A percentile compares a stretch with the other conserved stretches of the same genome.
Evolutionary conservation across 495 filamentous ascomycete genomes (phyloP).

Genomic region (Niebla homalea): DNA sequence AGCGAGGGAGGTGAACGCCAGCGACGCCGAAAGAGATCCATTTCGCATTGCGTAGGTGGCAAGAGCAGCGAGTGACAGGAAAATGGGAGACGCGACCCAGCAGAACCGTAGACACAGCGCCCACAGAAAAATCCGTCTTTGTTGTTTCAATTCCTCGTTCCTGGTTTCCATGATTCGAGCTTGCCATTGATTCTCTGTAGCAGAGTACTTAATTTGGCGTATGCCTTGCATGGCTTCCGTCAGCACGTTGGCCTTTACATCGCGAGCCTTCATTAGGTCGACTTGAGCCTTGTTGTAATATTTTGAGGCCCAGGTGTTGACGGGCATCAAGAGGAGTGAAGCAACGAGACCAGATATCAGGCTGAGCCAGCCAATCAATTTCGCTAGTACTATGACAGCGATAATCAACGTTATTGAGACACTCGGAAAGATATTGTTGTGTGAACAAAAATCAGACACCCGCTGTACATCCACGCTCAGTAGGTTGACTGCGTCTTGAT

Average conservation of each 20-base stretch:
- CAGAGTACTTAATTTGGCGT: conserved; percentile 26
- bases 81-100: conserved; percentile 11
- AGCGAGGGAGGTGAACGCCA: conserved; percentile 22
- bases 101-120: conserved; percentile 8
- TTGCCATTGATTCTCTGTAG: conserved; percentile 19
- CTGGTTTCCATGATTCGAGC: conserved; percentile 13
- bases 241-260: conserved; percentile 15
- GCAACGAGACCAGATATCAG: not conserved
- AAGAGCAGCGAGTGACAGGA: conserved; percentile 13
- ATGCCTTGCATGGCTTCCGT: conserved; percentile 22
- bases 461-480: not conserved
- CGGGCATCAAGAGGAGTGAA: not conserved
- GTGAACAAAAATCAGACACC: not conserved
- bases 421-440: not conserved
- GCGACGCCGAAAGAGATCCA: conserved; percentile 14
- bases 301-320: not conserved
- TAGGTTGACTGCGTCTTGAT: not conserved
- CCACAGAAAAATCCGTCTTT: conserved; percentile 12
- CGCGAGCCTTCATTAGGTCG: conserved; percentile 20
- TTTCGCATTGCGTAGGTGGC: conserved; percentile 14
- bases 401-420: not conserved
- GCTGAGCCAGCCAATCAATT: not conserved
- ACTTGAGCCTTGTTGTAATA: conserved; percentile 14
- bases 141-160: conserved; percentile 11
- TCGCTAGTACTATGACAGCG: not conserved